Conservation (phyloP, 75 land plant species). For the Pinus taeda region DNA sequence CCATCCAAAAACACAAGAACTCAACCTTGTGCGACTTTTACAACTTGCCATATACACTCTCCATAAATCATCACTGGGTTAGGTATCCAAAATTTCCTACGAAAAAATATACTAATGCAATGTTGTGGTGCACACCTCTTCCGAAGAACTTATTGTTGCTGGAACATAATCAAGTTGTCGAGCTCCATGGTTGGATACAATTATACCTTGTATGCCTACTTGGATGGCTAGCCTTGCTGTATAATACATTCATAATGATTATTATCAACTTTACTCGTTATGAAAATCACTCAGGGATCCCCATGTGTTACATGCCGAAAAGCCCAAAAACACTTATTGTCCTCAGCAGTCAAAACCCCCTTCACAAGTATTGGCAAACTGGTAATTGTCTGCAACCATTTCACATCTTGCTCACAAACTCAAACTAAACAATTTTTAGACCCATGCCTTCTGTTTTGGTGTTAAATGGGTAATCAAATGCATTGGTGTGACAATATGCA, state of each 20-base stretch:
- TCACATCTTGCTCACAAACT: constrained; percentile 61
- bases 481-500: too few species aligned
- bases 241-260: background rate
- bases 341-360: constrained; percentile 87
- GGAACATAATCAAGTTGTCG: too few species aligned
- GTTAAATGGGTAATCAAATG: background rate
- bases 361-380: constrained; percentile 79
- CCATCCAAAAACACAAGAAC: constrained; percentile 95
- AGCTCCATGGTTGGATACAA: constrained; percentile 97
- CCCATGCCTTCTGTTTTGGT: background rate
- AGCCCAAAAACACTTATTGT: constrained; percentile 44
- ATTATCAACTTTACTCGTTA: background rate
- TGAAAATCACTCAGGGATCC: background rate
- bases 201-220: constrained; percentile 88
- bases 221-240: constrained; percentile 81
- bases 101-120: background rate
- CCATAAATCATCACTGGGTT: constrained; percentile 16
- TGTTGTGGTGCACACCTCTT: constrained; percentile 61
- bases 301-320: background rate
- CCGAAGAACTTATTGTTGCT: constrained; percentile 78
- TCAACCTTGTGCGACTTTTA: constrained; percentile 80
- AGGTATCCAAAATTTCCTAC: background rate
- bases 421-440: background rate
- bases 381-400: constrained; percentile 94
- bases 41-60: too few species aligned